These are phyloP conservation scores for Candida maltosa DNA, from an alignment of 805 yeast species.

Conservation along the genomic window DNA sequence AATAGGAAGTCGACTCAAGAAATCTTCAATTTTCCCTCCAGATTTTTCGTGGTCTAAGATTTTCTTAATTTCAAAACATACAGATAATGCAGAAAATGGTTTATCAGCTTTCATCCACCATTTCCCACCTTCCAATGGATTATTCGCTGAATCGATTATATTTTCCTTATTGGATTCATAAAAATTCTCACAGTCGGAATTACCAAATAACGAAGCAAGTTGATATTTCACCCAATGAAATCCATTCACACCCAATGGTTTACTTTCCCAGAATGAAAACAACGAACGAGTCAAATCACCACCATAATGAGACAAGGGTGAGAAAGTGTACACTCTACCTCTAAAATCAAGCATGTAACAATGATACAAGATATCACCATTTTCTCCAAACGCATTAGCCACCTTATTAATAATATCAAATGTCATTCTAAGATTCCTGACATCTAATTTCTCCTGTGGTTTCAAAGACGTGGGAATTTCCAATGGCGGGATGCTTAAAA, in stretches of 20 bases:
- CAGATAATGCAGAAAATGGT: constrained; percentile 38
- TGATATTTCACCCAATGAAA: constrained; percentile 38
- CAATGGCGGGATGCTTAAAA: constrained; percentile 24
- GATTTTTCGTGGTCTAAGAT: constrained; percentile 14
- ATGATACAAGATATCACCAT: constrained; percentile 34
- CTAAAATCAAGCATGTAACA: constrained; percentile 40
- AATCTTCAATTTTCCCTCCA: constrained; percentile 19
- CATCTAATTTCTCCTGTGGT: not conserved
- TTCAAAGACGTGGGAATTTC: not conserved
- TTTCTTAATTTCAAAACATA: constrained; percentile 28
- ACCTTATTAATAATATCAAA: constrained; percentile 17
- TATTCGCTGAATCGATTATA: constrained; percentile 23
- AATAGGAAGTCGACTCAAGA: constrained; percentile 29
- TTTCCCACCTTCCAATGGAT: constrained; percentile 20
- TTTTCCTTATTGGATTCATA: constrained; percentile 17
- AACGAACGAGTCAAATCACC: constrained; percentile 32
- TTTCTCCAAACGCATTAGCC: constrained; percentile 22
- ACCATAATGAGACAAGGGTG: constrained; percentile 32
- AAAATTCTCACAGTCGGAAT: constrained; percentile 18
- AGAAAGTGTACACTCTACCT: constrained; percentile 40
- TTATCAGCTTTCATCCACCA: constrained; percentile 39
- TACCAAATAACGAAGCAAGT: constrained; percentile 30
- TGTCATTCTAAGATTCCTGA: constrained; percentile 11
- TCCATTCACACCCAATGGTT: constrained; percentile 33
- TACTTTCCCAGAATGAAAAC: constrained; percentile 35